Evolutionary conservation across 371 early-diverging fungal species (phyloP), one percentile per base, ranked within the genome.

Genomic region (Saksenaea oblongispora): DNA sequence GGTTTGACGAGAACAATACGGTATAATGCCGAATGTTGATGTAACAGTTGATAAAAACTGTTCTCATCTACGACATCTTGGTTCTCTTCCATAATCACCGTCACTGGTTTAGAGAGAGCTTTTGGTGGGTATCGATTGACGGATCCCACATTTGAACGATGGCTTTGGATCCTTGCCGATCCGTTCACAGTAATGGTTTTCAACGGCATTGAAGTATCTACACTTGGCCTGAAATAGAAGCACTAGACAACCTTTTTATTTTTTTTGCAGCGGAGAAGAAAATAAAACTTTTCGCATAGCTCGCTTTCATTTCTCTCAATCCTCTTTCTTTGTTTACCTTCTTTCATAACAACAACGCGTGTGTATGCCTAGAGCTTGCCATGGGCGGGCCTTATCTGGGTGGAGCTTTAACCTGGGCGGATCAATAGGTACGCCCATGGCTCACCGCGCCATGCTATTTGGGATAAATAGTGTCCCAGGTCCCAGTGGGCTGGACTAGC

Each of bases 11-110:
- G 56, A 0, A 68, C 58, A 13, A 70, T 63, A 35, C 78, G 62
- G 35, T 72, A 71, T 15, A 74, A 34, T 1, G 64, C 62, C 9
- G 71, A 78, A 47, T 72, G 69, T 10, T 54, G 58, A 35, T 68
- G 73, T 13, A 69, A 24, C 14, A 54, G 28, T 31, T 59, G 34
- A 54, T 61, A 41, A 41, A 41, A 41, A 17, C 42, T 41, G 42
- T 41, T 41, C 17, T 41, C 42, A n/a, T 17, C 42, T 5, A 41
- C 17, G 5, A 17, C 42, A 41, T 41, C 42, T 41, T 41, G 42
- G 1, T 41, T 41, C 14, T 41, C 42, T 14, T 41, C 42, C 42
- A 41, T 41, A 14, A 41, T 14, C 15, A 41, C 42, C 42, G 5
- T 14, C 5, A 41, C 17, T 14, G 42, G 42, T 41, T 14, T 14